Base-by-base conservation (phyloP, 2,329 filamentous ascomycete species). In the Fusarium dimerum region DNA sequence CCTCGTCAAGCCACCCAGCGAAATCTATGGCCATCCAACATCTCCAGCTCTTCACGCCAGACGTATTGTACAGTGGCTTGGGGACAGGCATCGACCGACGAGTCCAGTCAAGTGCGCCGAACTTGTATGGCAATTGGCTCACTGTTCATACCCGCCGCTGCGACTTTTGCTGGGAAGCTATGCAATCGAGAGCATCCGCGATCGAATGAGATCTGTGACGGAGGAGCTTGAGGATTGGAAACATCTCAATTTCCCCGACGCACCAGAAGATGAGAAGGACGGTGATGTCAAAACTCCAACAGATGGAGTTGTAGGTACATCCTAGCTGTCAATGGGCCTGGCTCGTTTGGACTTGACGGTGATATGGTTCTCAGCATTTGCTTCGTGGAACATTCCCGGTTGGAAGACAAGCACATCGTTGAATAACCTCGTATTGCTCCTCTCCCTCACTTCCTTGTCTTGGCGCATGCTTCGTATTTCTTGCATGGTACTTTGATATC, bases 191-290 rank as follows among this genome's bases (percentile, higher is more conserved):
- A 97, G 92, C 70, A 95, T 97, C 46, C 80, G 94, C 15, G 94
- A 99, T 73, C 81, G 93, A 17, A 73, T 97, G 66, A 83, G 91
- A 60, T 93, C 89, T 55, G 90, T 97, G 40, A 97, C 92, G 12
- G 94, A 97, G 72, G 94, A 99, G 76, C 83, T 95, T 60, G 91
- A 95, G 73, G 91, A 95, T 68, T 96, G 91, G 90, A 94, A 92
- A 66, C 87, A 93, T 67, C 76, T 95, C 30, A 90, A 90, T 68
- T 92, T 91, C 60, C 75, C 82, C 7, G 55, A 60, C 20, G 61
- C 55, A 2, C 57, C 59, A 6, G 64, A 66, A 2, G 63, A 64
- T 9, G 64, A 66, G 16, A 63, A 57, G 39, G 62, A 65, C 29
- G 54, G 34, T 5, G 59, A 52, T 8, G 63, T 64, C 26, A 61